Percentiles rank a stretch among this genome's conserved stretches.
phyloP scores from a whole-genome alignment of 2,329 filamentous ascomycete genomes.

The Ophiostoma pallidulum region DNA sequence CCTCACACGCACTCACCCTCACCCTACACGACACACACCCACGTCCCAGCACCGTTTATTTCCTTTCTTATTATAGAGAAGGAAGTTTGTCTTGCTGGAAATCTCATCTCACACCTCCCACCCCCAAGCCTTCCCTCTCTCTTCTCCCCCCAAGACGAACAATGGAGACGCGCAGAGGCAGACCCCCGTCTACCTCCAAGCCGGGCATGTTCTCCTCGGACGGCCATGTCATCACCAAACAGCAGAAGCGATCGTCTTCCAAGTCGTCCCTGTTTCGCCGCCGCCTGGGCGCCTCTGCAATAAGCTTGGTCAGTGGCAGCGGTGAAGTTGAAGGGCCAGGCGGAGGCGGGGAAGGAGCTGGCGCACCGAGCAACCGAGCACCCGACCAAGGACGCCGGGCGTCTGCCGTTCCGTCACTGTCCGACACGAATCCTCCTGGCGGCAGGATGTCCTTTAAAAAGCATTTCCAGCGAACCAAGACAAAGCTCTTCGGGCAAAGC shows the following conservation, averaged over 20 bases:
- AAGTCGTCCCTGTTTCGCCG: not conserved
- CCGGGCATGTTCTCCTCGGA: not conserved
- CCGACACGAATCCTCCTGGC: not conserved
- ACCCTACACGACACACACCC: not conserved
- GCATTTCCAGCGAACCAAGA: slow-evolving; percentile 1
- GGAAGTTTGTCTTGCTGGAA: not conserved
- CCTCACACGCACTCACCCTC: not conserved
- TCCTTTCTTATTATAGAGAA: too few relatives aligned
- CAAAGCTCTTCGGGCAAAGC: not conserved
- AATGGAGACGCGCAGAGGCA: not conserved
- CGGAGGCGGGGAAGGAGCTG: not conserved
- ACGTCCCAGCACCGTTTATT: too few relatives aligned
- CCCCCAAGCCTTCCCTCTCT: not conserved
- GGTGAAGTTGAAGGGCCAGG: too few relatives aligned
- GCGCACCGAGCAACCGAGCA: too few relatives aligned
- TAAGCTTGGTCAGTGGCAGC: not conserved
- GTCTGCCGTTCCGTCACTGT: not conserved
- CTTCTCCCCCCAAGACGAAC: not conserved
- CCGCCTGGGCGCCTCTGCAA: not conserved
- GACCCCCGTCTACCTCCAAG: not conserved
- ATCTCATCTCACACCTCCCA: too few relatives aligned
- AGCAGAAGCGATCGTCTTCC: slow-evolving; percentile 5
- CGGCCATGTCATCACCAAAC: not conserved
- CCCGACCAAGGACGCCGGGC: not conserved
- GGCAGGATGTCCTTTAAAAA: slow-evolving; percentile 1